These are phyloP conservation scores for Aspergillus pseudoterreus DNA, from an alignment of 2,329 filamentous ascomycete genomes.

Conservation along the genomic window DNA sequence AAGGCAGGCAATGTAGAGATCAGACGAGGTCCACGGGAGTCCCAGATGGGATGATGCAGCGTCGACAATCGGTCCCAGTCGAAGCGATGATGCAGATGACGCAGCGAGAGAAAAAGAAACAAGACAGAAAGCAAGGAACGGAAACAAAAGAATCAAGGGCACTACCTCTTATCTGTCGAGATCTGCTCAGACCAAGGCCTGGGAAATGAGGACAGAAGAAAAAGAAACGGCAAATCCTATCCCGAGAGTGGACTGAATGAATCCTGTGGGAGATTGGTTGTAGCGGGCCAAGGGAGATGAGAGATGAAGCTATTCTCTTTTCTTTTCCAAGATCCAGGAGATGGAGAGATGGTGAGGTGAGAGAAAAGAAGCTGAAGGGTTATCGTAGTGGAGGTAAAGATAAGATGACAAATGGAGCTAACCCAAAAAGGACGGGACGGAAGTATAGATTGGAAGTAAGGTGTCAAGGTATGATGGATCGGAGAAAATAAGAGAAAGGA, in stretches of 20 bases:
- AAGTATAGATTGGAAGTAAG: not conserved
- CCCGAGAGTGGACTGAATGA: conserved; percentile 25
- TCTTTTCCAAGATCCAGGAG: conserved; percentile 17
- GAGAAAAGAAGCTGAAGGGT: too few relatives aligned
- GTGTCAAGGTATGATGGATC: not conserved
- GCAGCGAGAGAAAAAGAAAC: conserved; percentile 12
- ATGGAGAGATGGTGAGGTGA: conserved; percentile 1
- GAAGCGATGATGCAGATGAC: conserved; percentile 5
- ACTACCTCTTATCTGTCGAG: conserved; percentile 40
- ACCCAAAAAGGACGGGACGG: not conserved
- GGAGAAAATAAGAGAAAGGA: conserved; percentile 2
- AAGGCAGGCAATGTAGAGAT: conserved; percentile 5
- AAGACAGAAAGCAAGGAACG: conserved; percentile 15
- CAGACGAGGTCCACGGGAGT: conserved; percentile 7
- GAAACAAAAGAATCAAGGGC: conserved; percentile 28
- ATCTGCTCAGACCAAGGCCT: conserved; percentile 21
- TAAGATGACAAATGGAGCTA: too few relatives aligned
- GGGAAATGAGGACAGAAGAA: conserved; percentile 17
- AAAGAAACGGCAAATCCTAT: conserved; percentile 33
- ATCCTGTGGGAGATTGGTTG: conserved; percentile 23
- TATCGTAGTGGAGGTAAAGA: not conserved
- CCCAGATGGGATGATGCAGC: conserved; percentile 5
- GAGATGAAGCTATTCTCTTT: conserved; percentile 12
- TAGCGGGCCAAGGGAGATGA: conserved; percentile 22
- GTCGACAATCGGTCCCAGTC: conserved; percentile 7